Percentiles rank a stretch among this genome's conserved stretches.
Evolutionary conservation across 306 rosid species (phyloP).

Genomic region (Cucumis sativus): DNA sequence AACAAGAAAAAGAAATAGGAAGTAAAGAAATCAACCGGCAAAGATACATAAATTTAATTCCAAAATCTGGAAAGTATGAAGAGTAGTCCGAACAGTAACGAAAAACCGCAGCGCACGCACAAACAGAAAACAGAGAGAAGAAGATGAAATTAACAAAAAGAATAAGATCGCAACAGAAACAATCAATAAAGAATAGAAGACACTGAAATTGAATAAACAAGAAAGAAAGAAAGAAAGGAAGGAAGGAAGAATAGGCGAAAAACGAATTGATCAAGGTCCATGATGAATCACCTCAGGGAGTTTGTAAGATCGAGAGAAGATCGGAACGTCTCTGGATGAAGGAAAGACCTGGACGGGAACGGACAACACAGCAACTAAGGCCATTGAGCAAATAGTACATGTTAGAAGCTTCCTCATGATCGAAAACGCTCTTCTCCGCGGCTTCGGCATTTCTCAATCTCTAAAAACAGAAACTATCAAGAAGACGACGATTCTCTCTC

Average conservation of each 20-base stretch:
- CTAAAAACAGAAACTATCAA: background rate
- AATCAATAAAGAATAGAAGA: background rate
- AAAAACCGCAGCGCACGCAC: background rate
- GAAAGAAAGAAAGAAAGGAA: background rate
- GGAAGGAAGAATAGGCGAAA: background rate
- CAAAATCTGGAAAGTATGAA: background rate
- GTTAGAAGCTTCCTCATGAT: slow-evolving; percentile 50
- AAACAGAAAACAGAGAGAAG: background rate
- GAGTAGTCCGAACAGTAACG: background rate
- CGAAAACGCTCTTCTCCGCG: slow-evolving; percentile 25
- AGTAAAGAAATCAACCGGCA: background rate
- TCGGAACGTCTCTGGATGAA: slow-evolving; percentile 32
- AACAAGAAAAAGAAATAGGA: background rate
- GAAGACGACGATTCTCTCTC: background rate
- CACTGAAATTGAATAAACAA: background rate
- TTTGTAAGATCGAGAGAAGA: slow-evolving; percentile 46
- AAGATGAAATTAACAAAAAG: background rate
- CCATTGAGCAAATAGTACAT: slow-evolving; percentile 45
- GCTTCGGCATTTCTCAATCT: slow-evolving; percentile 47
- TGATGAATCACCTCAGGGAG: slow-evolving; percentile 45
- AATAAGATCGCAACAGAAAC: background rate
- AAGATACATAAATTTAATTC: background rate
- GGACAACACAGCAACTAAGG: slow-evolving; percentile 40
- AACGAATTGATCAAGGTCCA: background rate
- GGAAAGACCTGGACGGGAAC: slow-evolving; percentile 48